Base-by-base conservation (phyloP, 2,329 filamentous ascomycete genomes). In the Penicillium freii region DNA sequence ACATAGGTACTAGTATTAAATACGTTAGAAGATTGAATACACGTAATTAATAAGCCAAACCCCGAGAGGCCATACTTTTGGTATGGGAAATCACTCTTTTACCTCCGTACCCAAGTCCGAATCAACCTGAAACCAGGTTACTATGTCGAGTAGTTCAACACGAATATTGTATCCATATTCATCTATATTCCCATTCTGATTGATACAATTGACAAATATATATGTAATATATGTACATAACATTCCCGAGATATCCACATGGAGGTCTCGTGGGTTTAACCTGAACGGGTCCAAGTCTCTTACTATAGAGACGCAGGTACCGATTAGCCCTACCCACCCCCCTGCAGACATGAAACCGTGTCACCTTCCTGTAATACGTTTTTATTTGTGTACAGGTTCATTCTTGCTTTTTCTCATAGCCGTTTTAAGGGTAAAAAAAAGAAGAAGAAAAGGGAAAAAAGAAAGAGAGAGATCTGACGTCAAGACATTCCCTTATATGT, bases 261-360 rank as follows among this genome's bases (percentile, higher is more conserved):
- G 63, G 63, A 62, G 58, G 62, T 64, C 63, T 66, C 62, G 62
- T 66, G 62, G 63, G 56, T 55, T 56, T 56, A 55, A 46, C 38
- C 38, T 51, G 39, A 34, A 51, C 38, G 36, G 36, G 52, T 51
- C 25, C 52, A 51, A 58, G 47, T 48, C 33, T 47, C 34, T 47
- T 34, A 47, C 44, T 17, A 43, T 44, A 58, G 52, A 53, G 58
- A 66, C 62, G 64, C 64, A 66, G 64, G 64, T 66, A 66, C 64
- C 53, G 38, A n/a, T 34, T 39, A 25, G 31, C 50, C 19, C 11
- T 27, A 33, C 19, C 29, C 29, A 31, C 29, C 29, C 40, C 39
- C 52, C 52, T 54, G 52, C 36, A 43, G 45, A 50, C 21, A 50
- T 42, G 45, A 54, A 48, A 50, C 52, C 25, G 53, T 59, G 42